Base-by-base conservation (phyloP, 805 yeast genomes). In the Schwanniomyces sp. region DNA sequence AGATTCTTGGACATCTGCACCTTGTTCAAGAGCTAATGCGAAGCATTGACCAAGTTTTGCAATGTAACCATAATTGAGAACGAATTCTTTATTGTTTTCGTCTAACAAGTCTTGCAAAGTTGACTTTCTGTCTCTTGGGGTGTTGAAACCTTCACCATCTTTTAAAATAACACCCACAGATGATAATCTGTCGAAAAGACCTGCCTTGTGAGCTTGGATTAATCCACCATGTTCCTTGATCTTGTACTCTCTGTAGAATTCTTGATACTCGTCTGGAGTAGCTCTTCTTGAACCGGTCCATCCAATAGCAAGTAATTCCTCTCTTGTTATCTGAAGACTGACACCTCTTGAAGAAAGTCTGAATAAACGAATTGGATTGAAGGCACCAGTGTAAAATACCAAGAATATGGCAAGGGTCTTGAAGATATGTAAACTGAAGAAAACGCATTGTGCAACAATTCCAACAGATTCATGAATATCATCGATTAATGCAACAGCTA, bases 281-380 rank as follows among this genome's bases (percentile, higher is more conserved):
- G 86, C 86, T 55, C 84, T 84, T 66, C 84, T 86, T 21, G 94
- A 79, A 45, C 97, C 96, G n/a, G 97, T 90, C 98, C 98, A 94
- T 42, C 98, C 98, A 55, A 91, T 70, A 4, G 68, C 66, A 29
- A 82, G 59, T 56, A 91, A 76, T 49, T 79, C 73, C 14, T 85
- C 89, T 51, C 74, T 74, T 43, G 79, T 70, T 47, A 73, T 59
- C n/a, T 66, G 60, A 30, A 49, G 49, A 44, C 58, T 56, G 41
- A 75, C 55, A 11, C 56, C 61, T 6, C 67, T 57, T 10, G 66
- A 48, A 45, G 52, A 43, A 53, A 72, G 53, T 60, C 74, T 56
- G 58, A 66, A 45, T 50, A 66, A 47, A 62, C 72, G 55, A 62
- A 62, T 52, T 30, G 98, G 98, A 67, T 94, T 92, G 68, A 86